Conservation (phyloP, 495 filamentous ascomycete species). For the Wilcoxina mikolae region DNA sequence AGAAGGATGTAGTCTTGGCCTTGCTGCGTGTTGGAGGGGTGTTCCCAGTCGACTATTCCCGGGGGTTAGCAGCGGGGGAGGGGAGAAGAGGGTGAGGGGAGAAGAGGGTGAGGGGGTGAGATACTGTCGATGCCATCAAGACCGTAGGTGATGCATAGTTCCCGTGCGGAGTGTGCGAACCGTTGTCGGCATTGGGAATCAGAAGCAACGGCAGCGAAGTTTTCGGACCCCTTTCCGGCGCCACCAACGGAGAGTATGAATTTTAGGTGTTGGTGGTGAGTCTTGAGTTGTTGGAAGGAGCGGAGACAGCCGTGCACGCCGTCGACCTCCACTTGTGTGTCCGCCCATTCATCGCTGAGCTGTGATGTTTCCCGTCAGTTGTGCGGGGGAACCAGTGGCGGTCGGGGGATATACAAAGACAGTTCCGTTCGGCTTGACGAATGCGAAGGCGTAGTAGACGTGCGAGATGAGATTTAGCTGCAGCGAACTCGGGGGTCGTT, state of each 20-base stretch:
- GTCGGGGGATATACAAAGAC: constrained; percentile 47
- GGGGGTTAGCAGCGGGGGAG: not conserved
- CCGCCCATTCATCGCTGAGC: constrained; percentile 79
- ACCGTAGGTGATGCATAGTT: constrained; percentile 56
- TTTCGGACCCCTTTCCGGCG: constrained; percentile 60
- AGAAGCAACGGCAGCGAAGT: constrained; percentile 59
- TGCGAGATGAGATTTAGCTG: constrained; percentile 57
- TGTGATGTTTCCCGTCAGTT: constrained; percentile 28
- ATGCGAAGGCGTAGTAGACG: constrained; percentile 84
- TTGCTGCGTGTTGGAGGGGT: constrained; percentile 53
- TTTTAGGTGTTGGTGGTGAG: constrained; percentile 57
- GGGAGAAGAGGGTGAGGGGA: constrained; percentile 4
- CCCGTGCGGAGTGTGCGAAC: constrained; percentile 58
- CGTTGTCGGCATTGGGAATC: constrained; percentile 45
- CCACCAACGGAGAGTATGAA: constrained; percentile 79
- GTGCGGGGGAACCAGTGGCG: not conserved
- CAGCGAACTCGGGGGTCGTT: constrained; percentile 62
- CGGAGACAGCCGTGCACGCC: constrained; percentile 62
- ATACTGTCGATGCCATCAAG: constrained; percentile 80
- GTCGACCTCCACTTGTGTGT: constrained; percentile 64
- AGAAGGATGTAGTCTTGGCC: constrained; percentile 61
- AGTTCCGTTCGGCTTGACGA: constrained; percentile 61
- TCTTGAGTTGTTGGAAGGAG: constrained; percentile 61
- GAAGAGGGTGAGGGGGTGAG: no score
- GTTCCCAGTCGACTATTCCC: constrained; percentile 73